Evolutionary conservation across 768 basidiomycete species (phyloP), one percentile per base, ranked within the genome.

Genomic region (Lactifluus subvellereus): DNA sequence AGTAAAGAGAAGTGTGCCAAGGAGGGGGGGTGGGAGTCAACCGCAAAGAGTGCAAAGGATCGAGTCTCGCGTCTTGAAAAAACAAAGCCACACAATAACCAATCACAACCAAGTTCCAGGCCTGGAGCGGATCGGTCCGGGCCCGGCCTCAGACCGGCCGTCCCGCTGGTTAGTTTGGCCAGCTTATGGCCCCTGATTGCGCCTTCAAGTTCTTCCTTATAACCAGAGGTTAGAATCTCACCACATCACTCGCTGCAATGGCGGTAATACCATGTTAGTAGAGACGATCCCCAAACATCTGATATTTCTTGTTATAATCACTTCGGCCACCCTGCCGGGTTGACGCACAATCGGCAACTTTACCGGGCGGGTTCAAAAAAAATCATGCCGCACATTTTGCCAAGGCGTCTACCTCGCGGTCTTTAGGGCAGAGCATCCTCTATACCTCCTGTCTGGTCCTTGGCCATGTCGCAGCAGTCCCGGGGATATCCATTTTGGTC

Each of bases 1-100:
- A 64, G 68, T 65, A 71, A 71, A 69, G 71, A 67, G 71, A 72
- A 60, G 61, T 66, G 67, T 54, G 65, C 38, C 18, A 49, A 40
- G 61, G 57, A 27, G 32, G 35, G 35, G 40, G 61, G 59, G 51
- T 61, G 54, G 61, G 65, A 66, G 67, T 59, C 67, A 72, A 69
- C 67, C 64, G 53, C 50, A 64, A 63, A 63, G 51, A 37, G 10
- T 7, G 35, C 8, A 37, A 37, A 10, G 35, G 35, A 37, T 37
- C 35, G 42, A 27, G 62, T 4, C 33, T 38, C 48, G 6, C 30
- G 62, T 2, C 45, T 54, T 20, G 52, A 32, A 50, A 50, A 62
- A 60, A 64, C 63, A 64, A 64, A 14, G 54, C 58, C 63, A 64
- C 40, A 64, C 63, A 64, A 64, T 59, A 64, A 64, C 32, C 40